Evolutionary conservation across 805 yeast species (phyloP), one percentile per base, ranked within the genome.

Genomic region (Yarrowia alimentaria): DNA sequence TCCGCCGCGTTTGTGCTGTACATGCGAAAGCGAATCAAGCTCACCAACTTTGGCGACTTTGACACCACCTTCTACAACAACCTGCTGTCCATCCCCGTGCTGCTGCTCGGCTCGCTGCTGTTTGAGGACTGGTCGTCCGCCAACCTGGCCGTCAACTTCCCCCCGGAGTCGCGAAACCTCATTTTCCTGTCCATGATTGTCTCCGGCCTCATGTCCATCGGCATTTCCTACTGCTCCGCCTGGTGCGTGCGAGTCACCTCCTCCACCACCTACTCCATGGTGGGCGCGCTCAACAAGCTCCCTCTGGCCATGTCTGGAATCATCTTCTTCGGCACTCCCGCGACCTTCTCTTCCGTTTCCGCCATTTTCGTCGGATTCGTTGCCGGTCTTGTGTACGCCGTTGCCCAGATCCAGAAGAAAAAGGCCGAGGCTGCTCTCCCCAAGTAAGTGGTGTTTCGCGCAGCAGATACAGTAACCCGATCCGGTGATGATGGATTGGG

Each of bases 221-320:
- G 95, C 73, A 93, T 93, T 67, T 91, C 98, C 35, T 93, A 93
- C 79, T 88, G 96, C 71, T 89, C 98, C 10, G 99, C 97, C 56
- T 93, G 99, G 99, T 93, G 99, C 79, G 95, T 93, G 58, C 87
- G 99, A 74, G 98, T 93, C 57, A 93, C 99, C 34, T 88, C 97
- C 17, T 90, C 98, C 20, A 93, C 99, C 52, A 93, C 99, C 52
- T 93, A 93, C 75, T 88, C 96, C 51, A 93, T 93, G 99, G 98
- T 93, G 54, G 99, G 99, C 69, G 99, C 99, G 51, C 79, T 93
- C 69, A 93, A 93, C 80, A 93, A 93, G 74, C 81, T 93, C 62
- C 99, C 99, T 65, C 88, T 93, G 64, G 99, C 99, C 12, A 76
- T 93, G 54, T 83, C 95, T 30, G 99, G 99, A 32, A 79, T 93